These are phyloP conservation scores for Mycena sp. DNA, from an alignment of 1,284 basidiomycete species.

Conservation along the genomic window DNA sequence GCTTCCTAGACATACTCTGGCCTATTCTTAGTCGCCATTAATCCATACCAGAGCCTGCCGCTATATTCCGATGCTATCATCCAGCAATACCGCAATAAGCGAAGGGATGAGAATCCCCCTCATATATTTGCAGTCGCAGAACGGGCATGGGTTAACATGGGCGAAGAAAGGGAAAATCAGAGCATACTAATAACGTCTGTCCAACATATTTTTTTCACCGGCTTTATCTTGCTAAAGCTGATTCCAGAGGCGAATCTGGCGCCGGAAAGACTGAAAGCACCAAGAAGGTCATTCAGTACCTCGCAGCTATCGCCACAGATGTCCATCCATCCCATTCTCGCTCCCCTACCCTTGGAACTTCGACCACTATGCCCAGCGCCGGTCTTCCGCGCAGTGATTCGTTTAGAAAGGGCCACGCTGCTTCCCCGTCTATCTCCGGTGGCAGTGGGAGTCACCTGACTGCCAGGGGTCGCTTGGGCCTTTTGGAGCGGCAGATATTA, in stretches of 20 bases:
- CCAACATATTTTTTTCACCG: neutral
- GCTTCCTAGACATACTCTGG: slow-evolving; percentile 88
- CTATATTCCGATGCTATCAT: slow-evolving; percentile 95
- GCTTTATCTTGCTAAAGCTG: slow-evolving; percentile 16
- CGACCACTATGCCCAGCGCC: slow-evolving; percentile 50
- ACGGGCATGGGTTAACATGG: slow-evolving; percentile 98
- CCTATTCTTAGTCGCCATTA: slow-evolving; percentile 97
- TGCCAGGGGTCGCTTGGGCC: slow-evolving; percentile 79
- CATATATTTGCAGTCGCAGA: slow-evolving; percentile 99
- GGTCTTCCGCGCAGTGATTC: slow-evolving; percentile 67
- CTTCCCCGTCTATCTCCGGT: slow-evolving; percentile 50
- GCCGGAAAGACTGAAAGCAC: slow-evolving; percentile 99
- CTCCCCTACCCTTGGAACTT: slow-evolving; percentile 57
- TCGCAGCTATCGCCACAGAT: slow-evolving; percentile 95
- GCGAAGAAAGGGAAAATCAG: slow-evolving; percentile 96
- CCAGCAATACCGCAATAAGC: slow-evolving; percentile 91
- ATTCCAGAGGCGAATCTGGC: slow-evolving; percentile 91
- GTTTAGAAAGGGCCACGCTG: slow-evolving; percentile 53
- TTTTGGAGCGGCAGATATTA: slow-evolving; percentile 96
- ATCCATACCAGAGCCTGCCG: slow-evolving; percentile 94
- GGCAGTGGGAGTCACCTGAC: slow-evolving; percentile 57
- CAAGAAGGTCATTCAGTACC: slow-evolving; percentile 99
- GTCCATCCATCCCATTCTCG: slow-evolving; percentile 73
- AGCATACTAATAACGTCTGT: slow-evolving; percentile 97
- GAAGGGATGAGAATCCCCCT: slow-evolving; percentile 95